phyloP scores from a whole-genome alignment of 2,329 filamentous ascomycete species.

The Xylaria sp. region DNA sequence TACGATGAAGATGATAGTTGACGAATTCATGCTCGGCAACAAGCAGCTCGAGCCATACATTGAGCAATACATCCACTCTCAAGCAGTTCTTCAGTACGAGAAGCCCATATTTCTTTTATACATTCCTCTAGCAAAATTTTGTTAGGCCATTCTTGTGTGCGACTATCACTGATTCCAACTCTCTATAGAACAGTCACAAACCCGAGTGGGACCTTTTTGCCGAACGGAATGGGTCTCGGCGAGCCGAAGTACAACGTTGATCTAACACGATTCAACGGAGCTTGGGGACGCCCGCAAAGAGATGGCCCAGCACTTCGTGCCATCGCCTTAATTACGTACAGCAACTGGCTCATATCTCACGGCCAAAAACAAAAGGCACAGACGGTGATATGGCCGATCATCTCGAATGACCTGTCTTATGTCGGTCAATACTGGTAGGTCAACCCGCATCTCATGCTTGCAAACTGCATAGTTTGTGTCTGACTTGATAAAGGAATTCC shows the following conservation, averaged over 20 bases:
- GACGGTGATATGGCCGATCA: slow-evolving; percentile 63
- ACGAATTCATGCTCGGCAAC: slow-evolving; percentile 61
- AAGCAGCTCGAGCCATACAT: slow-evolving; percentile 57
- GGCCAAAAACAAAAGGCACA: slow-evolving; percentile 54
- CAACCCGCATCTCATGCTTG: neutral
- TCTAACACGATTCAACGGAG: slow-evolving; percentile 59
- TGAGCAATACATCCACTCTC: slow-evolving; percentile 63
- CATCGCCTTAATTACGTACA: slow-evolving; percentile 65
- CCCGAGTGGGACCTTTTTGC: slow-evolving; percentile 60
- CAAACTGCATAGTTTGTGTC: neutral
- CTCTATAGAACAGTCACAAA: slow-evolving; percentile 55
- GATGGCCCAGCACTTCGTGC: slow-evolving; percentile 70
- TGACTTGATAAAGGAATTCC: slow-evolving; percentile 53
- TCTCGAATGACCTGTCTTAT: slow-evolving; percentile 67
- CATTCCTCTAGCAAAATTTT: neutral
- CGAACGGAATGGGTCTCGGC: slow-evolving; percentile 59
- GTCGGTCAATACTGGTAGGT: slow-evolving; percentile 61
- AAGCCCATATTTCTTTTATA: neutral
- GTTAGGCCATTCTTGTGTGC: neutral
- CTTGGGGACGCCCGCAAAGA: slow-evolving; percentile 68
- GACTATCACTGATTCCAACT: neutral
- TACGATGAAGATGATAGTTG: slow-evolving; percentile 62
- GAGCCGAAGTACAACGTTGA: slow-evolving; percentile 67
- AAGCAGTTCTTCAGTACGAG: slow-evolving; percentile 59
- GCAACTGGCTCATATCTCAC: slow-evolving; percentile 60